These are phyloP conservation scores for Chlorella ohadii DNA, from an alignment of 139 green algal species.

Conservation along the genomic window DNA sequence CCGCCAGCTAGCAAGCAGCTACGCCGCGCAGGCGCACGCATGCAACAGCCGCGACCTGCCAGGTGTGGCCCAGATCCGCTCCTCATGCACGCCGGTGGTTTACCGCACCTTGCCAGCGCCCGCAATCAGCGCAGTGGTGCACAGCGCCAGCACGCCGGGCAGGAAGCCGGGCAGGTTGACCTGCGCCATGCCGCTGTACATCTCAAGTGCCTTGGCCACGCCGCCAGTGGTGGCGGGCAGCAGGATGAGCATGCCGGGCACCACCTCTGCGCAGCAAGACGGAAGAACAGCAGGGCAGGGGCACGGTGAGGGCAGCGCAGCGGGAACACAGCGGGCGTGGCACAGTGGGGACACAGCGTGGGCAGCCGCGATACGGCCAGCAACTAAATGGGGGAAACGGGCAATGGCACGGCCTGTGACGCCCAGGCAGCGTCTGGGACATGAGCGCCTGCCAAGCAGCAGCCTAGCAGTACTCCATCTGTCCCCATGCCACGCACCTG, in stretches of 20 bases:
- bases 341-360: not conserved
- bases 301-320: not conserved
- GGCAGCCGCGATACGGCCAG: too few species aligned
- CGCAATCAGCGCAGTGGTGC: not conserved
- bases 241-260: conserved; percentile 43
- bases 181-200: conserved; percentile 13
- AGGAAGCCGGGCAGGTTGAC: conserved; percentile 9
- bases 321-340: not conserved
- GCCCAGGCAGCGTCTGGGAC: too few species aligned
- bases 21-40: too few species aligned
- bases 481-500: not conserved
- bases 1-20: too few species aligned
- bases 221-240: conserved; percentile 42
- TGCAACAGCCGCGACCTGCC: too few species aligned
- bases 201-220: conserved; percentile 30
- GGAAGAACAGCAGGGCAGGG: not conserved
- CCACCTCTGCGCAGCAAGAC: conserved; percentile 23
- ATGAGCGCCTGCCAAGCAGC: too few species aligned
- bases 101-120: conserved; percentile 37
- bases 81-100: too few species aligned
- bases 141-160: conserved; percentile 12
- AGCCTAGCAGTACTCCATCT: too few species aligned
- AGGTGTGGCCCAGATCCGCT: too few species aligned
- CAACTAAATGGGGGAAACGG: too few species aligned
- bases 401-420: too few species aligned